Base-by-base conservation (phyloP, 371 early-diverging fungal genomes). In the Choanephora cucurbitarum region DNA sequence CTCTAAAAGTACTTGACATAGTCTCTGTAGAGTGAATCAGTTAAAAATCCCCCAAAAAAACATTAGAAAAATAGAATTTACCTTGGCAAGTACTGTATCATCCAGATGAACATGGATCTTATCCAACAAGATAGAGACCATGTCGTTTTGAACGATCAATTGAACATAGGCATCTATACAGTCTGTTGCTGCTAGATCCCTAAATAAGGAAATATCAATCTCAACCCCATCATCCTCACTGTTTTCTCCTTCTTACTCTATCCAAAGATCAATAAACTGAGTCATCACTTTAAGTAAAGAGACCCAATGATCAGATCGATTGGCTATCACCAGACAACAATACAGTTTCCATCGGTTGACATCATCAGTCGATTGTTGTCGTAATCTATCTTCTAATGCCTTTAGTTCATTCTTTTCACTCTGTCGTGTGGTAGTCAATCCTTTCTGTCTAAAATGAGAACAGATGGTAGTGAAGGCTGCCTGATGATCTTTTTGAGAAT, bases 181-280 rank as follows among this genome's bases (percentile, higher is more conserved):
- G 21, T 55, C 24, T 2, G 59, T 24, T 4, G 52, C 33, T 21
- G 33, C 22, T 22, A 70, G 53, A 21, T 62, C 60, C 14, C 72
- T 71, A 44, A n/a, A n/a, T n/a, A n/a, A n/a, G n/a, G n/a, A n/a
- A n/a, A n/a, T n/a, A n/a, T n/a, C n/a, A n/a, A n/a, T n/a, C n/a
- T n/a, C n/a, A n/a, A n/a, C n/a, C n/a, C n/a, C n/a, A n/a, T n/a
- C n/a, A n/a, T n/a, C n/a, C n/a, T n/a, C n/a, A n/a, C n/a, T n/a
- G n/a, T n/a, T n/a, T n/a, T n/a, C n/a, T n/a, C n/a, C n/a, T n/a
- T n/a, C n/a, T n/a, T 59, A 72, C 72, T 47, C 49, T n/a, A 63
- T 55, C 72, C 72, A 72, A 5, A 72, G 34, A 62, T 72, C 72
- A 10, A 60, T 32, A 56, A 66, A 72, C 37, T 72, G 72, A 21